Percentiles rank a stretch among this genome's conserved stretches.
These are phyloP conservation scores for Yamadazyma atmosphaerica DNA, from an alignment of 1,139 yeast species.

Conservation along the genomic window DNA sequence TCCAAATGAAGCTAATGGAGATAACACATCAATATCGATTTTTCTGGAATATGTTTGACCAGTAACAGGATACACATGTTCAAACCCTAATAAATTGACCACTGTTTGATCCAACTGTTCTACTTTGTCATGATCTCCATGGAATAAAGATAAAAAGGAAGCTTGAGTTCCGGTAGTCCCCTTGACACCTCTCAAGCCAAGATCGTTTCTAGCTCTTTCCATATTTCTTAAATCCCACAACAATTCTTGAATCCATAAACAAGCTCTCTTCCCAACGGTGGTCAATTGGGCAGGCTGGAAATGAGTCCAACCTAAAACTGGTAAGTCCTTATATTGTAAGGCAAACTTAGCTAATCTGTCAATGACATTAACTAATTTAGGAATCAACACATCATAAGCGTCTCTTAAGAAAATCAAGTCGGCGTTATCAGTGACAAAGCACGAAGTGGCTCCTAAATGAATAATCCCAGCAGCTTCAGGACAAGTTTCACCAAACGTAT, in stretches of 20 bases:
- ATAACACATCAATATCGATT: conserved; percentile 91
- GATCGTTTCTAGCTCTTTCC: conserved; percentile 92
- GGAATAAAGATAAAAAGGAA: conserved; percentile 89
- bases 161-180: conserved; percentile 99
- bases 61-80: conserved; percentile 93
- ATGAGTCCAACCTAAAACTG: conserved; percentile 99
- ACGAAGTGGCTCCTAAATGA: conserved; percentile 97
- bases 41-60: conserved; percentile 99
- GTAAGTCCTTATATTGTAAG: conserved; percentile 86
- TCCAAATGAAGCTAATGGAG: conserved; percentile 93
- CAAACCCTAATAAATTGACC: conserved; percentile 89
- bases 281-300: conserved; percentile 99
- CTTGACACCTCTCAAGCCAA: conserved; percentile 97
- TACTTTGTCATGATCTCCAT: conserved; percentile 95
- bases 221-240: conserved; percentile 97
- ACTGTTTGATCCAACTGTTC: conserved; percentile 90
- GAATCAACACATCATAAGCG: conserved; percentile 89
- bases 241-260: conserved; percentile 96
- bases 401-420: conserved; percentile 95
- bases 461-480: conserved; percentile 98
- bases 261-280: conserved; percentile 97
- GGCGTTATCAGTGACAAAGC: conserved; percentile 97
- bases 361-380: conserved; percentile 93
- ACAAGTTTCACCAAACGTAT: conserved; percentile 86
- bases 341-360: conserved; percentile 89